Evolutionary conservation across 202 grass and related monocot species (phyloP).

Genomic region (Cymbopogon flexuosus): DNA sequence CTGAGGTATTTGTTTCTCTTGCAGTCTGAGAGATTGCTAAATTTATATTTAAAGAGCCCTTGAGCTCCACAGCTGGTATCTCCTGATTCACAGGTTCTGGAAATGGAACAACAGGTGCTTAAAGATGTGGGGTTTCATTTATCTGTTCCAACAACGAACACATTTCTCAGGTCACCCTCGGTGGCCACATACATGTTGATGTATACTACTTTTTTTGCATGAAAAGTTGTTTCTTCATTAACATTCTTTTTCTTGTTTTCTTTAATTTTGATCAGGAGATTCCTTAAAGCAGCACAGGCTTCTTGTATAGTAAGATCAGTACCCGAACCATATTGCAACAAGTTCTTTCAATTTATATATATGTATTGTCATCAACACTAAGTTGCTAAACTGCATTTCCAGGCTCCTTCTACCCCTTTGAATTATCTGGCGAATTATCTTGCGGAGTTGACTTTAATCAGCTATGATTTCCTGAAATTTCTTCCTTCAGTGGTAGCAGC

Average conservation of each 20-base stretch:
- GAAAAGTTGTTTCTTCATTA: slow-evolving; percentile 8
- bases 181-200: not conserved
- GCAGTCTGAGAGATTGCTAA: slow-evolving; percentile 6
- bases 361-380: slow-evolving; percentile 22
- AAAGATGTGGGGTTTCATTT: slow-evolving; percentile 63
- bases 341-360: slow-evolving; percentile 9
- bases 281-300: slow-evolving; percentile 66
- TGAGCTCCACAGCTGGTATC: slow-evolving; percentile 16
- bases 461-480: slow-evolving; percentile 68
- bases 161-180: slow-evolving; percentile 70
- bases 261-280: slow-evolving; percentile 59
- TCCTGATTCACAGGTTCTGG: slow-evolving; percentile 58
- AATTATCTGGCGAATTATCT: slow-evolving; percentile 75
- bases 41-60: slow-evolving; percentile 18
- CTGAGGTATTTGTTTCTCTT: slow-evolving; percentile 55
- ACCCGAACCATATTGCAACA: not conserved
- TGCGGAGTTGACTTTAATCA: slow-evolving; percentile 66
- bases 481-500: slow-evolving; percentile 76
- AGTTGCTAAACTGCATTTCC: slow-evolving; percentile 37
- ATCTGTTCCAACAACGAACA: slow-evolving; percentile 73
- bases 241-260: slow-evolving; percentile 8
- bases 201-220: slow-evolving; percentile 12
- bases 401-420: slow-evolving; percentile 46
- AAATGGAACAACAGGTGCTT: slow-evolving; percentile 72
- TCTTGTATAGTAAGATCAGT: slow-evolving; percentile 55